Evolutionary conservation across 139 green algal genomes (phyloP), one percentile per base, ranked within the genome.

Genomic region (Chlamydomonas sphaeroides): DNA sequence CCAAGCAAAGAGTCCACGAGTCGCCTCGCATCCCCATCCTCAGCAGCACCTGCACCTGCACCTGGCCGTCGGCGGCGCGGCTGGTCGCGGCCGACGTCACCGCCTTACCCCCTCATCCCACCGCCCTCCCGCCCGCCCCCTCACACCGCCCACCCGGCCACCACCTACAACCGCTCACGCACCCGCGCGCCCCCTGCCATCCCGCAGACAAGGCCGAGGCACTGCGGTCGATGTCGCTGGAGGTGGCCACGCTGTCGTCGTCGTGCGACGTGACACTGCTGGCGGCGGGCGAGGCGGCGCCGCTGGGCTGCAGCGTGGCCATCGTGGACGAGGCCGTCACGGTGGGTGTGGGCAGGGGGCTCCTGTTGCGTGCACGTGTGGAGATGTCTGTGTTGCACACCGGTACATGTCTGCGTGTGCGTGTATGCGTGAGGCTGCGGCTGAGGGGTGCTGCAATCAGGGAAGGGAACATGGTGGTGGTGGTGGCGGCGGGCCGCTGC

Each of bases 301-400:
- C 90, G 7, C 95, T 95, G 15, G 95, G 94, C 49, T 98, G 95
- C 83, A 94, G 90, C 36, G 92, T 98, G 49, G 85, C 85, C 1
- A 92, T 98, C 26, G 91, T 99, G 36, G 92, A 98, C 85, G 94
- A 98, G 36, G 41, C 79, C 28, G 93, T 93, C 5, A 83, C 76
- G 0, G 62, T 67, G 41, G 32, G n/a, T n/a, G n/a, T n/a, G n/a
- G n/a, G n/a, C n/a, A n/a, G n/a, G n/a, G n/a, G n/a, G n/a, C n/a
- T n/a, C n/a, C n/a, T n/a, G n/a, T n/a, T n/a, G n/a, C n/a, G n/a
- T n/a, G n/a, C n/a, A n/a, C n/a, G n/a, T n/a, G n/a, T n/a, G n/a
- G n/a, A n/a, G n/a, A n/a, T n/a, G n/a, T n/a, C n/a, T n/a, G n/a
- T n/a, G n/a, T n/a, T n/a, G n/a, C n/a, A n/a, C n/a, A n/a, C n/a